A percentile compares a stretch with the other conserved stretches of the same genome.
These are phyloP conservation scores for Ricinus communis DNA, from an alignment of 345 rosid species.

Conservation along the genomic window DNA sequence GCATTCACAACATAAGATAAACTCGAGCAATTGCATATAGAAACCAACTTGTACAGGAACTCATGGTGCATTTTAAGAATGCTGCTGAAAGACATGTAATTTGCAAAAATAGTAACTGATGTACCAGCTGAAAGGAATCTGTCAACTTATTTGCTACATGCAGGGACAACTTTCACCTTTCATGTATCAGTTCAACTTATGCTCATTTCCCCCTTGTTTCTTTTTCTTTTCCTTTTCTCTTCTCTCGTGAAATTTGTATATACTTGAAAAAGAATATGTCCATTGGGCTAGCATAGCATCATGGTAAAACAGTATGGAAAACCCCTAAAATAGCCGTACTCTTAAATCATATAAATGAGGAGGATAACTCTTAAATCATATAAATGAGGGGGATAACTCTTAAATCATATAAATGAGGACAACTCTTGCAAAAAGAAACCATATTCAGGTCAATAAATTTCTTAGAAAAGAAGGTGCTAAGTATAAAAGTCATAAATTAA, in stretches of 20 bases:
- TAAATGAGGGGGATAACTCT: background rate
- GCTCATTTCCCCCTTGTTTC: background rate
- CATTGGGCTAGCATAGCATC: background rate
- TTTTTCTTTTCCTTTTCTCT: background rate
- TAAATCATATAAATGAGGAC: background rate
- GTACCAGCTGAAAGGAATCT: background rate
- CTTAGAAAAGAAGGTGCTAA: background rate
- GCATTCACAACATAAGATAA: slow-evolving; percentile 30
- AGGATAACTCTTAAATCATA: too few species aligned
- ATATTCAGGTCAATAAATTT: background rate
- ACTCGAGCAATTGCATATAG: background rate
- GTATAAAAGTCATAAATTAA: background rate
- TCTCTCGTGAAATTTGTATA: background rate
- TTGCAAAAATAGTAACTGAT: too few species aligned
- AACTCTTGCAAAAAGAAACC: background rate
- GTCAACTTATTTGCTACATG: background rate
- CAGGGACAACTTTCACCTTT: background rate
- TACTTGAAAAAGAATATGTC: too few species aligned
- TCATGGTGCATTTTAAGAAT: background rate
- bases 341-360: background rate
- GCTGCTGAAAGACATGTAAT: background rate
- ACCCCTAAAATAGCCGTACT: background rate
- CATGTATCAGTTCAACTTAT: background rate
- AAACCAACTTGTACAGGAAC: background rate
- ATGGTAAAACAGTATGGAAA: background rate